These are phyloP conservation scores for Spergularia marina DNA, from an alignment of 148 eudicot species.

Conservation along the genomic window DNA sequence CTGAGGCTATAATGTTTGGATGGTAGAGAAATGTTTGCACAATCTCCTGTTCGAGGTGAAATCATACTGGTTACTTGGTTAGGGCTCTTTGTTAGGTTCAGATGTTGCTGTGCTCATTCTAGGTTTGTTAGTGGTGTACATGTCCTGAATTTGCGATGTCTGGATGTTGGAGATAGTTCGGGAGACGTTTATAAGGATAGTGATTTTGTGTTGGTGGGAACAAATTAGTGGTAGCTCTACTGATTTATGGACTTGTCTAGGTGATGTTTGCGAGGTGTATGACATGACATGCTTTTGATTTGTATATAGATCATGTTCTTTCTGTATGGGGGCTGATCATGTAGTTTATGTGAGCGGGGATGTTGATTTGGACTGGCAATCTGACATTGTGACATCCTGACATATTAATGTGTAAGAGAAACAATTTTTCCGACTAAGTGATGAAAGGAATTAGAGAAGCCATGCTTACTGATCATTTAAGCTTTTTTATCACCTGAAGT, in stretches of 20 bases:
- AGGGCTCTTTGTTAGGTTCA: neutral
- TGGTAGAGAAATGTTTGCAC: neutral
- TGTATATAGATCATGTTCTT: no score
- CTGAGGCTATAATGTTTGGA: neutral
- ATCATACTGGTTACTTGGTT: neutral
- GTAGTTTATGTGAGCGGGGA: no score
- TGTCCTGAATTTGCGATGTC: neutral
- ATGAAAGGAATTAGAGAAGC: no score
- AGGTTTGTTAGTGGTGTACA: no score
- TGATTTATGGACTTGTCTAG: neutral
- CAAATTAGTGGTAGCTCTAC: neutral
- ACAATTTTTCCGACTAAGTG: no score
- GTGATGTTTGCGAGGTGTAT: neutral
- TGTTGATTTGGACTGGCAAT: no score
- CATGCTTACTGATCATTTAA: no score
- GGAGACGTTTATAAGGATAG: neutral
- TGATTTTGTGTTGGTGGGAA: neutral
- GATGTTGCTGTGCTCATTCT: no score
- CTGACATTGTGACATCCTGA: no score
- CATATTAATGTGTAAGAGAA: no score
- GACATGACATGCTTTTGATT: neutral
- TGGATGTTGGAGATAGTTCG: neutral
- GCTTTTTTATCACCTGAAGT: no score
- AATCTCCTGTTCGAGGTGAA: slow-evolving; percentile 5
- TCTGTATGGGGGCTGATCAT: no score